Evolutionary conservation across 2,329 filamentous ascomycete genomes (phyloP).

Genomic region (Cytospora piceicola): DNA sequence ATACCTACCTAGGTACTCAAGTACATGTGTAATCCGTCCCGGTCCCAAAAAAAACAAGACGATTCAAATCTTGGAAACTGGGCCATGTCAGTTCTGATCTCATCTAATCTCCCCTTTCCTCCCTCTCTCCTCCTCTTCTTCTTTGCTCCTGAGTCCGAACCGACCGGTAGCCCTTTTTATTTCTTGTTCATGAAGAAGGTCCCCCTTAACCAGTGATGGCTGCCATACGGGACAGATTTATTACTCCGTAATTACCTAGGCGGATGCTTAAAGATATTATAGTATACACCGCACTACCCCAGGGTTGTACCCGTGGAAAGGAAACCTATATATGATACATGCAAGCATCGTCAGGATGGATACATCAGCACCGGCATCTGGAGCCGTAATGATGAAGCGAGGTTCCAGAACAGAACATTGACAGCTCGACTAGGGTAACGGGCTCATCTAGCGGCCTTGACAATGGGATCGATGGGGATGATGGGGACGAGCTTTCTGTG

Average conservation of each 20-base stretch:
- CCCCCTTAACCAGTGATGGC: no score
- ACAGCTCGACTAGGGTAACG: slow-evolving; percentile 21
- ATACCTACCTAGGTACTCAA: no score
- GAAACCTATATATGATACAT: neutral
- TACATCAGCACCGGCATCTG: neutral
- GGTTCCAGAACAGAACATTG: slow-evolving; percentile 17
- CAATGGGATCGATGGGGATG: slow-evolving; percentile 38
- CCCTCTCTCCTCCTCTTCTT: neutral
- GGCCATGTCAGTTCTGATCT: neutral
- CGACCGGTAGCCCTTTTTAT: no score
- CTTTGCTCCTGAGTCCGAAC: neutral
- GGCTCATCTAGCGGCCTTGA: slow-evolving; percentile 38
- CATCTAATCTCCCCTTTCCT: neutral
- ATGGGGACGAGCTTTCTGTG: no score
- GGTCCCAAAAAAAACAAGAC: neutral
- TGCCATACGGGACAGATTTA: no score
- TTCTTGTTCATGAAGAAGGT: no score
- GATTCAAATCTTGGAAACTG: slow-evolving; percentile 3
- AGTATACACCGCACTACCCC: no score
- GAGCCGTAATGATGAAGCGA: slow-evolving; percentile 1
- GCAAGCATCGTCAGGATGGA: neutral
- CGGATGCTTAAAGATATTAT: no score
- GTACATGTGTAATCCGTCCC: neutral
- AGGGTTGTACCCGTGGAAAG: no score
- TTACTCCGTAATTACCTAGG: no score